Evolutionary conservation across 495 filamentous ascomycete species (phyloP).

Genomic region (Pseudoneurospora amorphoporcata): DNA sequence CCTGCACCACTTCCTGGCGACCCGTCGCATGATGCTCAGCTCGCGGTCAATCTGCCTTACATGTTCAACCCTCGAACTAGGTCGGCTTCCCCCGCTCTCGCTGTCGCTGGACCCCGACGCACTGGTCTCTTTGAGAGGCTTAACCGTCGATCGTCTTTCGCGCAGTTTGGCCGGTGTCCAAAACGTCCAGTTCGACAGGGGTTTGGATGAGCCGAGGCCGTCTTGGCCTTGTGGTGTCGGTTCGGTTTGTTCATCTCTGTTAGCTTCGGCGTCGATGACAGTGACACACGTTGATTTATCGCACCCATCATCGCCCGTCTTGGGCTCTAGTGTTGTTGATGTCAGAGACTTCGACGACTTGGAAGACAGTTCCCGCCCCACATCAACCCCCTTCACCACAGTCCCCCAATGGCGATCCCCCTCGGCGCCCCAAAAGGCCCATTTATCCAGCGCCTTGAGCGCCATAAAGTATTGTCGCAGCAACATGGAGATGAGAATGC

Average conservation of each 20-base stretch:
- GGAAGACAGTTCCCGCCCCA: background rate
- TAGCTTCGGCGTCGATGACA: background rate
- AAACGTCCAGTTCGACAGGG: slow-evolving; percentile 19
- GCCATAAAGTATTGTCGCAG: slow-evolving; percentile 84
- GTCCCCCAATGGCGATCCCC: slow-evolving; percentile 51
- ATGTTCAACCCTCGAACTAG: slow-evolving; percentile 5
- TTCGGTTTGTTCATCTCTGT: background rate
- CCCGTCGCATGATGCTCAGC: slow-evolving; percentile 44
- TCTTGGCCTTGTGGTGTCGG: background rate
- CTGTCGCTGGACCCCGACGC: slow-evolving; percentile 7
- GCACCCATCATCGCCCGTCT: background rate
- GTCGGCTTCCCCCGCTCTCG: background rate
- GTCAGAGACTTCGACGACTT: background rate
- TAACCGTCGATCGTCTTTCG: slow-evolving; percentile 21
- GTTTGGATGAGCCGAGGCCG: background rate
- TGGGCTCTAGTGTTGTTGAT: background rate
- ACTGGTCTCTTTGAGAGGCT: slow-evolving; percentile 23
- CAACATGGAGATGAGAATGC: slow-evolving; percentile 72
- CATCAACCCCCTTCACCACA: slow-evolving; percentile 41
- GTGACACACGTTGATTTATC: background rate
- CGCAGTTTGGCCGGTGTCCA: slow-evolving; percentile 37
- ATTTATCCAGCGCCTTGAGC: slow-evolving; percentile 64
- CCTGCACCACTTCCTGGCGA: slow-evolving; percentile 65
- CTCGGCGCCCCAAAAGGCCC: slow-evolving; percentile 51
- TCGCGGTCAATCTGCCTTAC: slow-evolving; percentile 24